phyloP scores from a whole-genome alignment of 371 early-diverging fungal genomes.

The Syncephalastrum racemosum region DNA sequence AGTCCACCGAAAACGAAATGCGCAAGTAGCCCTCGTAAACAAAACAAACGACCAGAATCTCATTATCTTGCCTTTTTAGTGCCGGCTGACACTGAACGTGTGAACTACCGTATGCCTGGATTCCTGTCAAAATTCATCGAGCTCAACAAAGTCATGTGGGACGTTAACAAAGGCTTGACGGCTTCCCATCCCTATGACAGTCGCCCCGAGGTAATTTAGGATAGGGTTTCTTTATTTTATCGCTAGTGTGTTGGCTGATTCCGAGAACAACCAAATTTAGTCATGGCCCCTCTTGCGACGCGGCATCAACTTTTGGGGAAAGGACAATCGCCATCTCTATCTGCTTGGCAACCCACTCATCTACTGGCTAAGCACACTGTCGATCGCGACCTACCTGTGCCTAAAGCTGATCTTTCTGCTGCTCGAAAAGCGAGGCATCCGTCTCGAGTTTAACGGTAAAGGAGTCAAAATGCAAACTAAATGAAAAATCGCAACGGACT shows the following conservation, averaged over 20 bases:
- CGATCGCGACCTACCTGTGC: slow-evolving; percentile 61
- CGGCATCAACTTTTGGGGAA: slow-evolving; percentile 95
- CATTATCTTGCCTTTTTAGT: slow-evolving; percentile 30
- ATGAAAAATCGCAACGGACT: neutral
- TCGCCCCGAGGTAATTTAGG: slow-evolving; percentile 59
- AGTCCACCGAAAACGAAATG: slow-evolving; percentile 47
- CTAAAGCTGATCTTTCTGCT: slow-evolving; percentile 64
- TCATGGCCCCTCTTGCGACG: slow-evolving; percentile 87
- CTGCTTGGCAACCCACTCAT: slow-evolving; percentile 96
- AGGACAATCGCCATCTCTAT: slow-evolving; percentile 79
- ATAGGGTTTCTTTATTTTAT: slow-evolving; percentile 1
- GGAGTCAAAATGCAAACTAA: neutral
- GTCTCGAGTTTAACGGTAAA: slow-evolving; percentile 56
- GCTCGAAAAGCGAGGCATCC: slow-evolving; percentile 75
- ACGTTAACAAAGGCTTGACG: slow-evolving; percentile 85
- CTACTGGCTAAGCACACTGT: slow-evolving; percentile 83
- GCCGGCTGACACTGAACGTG: slow-evolving; percentile 46
- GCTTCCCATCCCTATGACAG: slow-evolving; percentile 94
- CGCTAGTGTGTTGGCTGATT: neutral
- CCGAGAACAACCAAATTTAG: slow-evolving; percentile 8
- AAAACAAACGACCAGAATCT: neutral
- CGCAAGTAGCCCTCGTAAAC: slow-evolving; percentile 35
- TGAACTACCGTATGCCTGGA: slow-evolving; percentile 58
- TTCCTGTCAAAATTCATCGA: slow-evolving; percentile 87
- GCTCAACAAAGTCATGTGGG: slow-evolving; percentile 86